Evolutionary conservation across 2,329 filamentous ascomycete genomes (phyloP), one percentile per base, ranked within the genome.

Genomic region (Westerdykella sp.): DNA sequence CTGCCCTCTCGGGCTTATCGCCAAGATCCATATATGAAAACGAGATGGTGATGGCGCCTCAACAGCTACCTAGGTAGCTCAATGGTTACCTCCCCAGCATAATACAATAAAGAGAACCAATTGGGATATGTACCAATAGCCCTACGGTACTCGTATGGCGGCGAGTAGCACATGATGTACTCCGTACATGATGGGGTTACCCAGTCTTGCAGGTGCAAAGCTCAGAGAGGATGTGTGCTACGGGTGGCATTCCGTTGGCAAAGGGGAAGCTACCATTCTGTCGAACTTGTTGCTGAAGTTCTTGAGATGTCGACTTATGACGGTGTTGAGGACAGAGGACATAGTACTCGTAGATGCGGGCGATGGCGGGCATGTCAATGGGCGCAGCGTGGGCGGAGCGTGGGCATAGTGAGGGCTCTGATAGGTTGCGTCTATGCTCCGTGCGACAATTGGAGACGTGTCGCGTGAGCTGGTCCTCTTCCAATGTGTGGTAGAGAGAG

Each of bases 241-340:
- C 21, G 38, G 4, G 28, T 15, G 25, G 18, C 21, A 36, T 49
- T 37, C 34, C 41, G 48, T 34, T 30, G 35, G 22, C 6, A 36
- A 4, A 23, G 39, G 5, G 25, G 34, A 42, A 62, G 54, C 46
- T 28, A 69, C 68, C 63, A 67, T 38, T 38, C 54, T 47, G 6
- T 60, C 64, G 42, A 59, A 60, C 45, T 71, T 71, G 41, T 55
- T 60, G 4, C 67, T 68, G 16, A 69, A 62, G 5, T 58, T 58
- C 35, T 65, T 58, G 45, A 71, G 45, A 40, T 66, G 59, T 67
- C 69, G 2, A 61, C 55, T 43, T 69, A 67, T 53, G 28, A 63
- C 57, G 6, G 65, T 68, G 49, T 70, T 62, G 40, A 53, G 47
- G 25, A 69, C 60, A 45, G 40, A 53, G 47, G 25, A 69, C 60